These are phyloP conservation scores for Neobulgaria alba DNA, from an alignment of 2,329 filamentous ascomycete species.

Conservation along the genomic window DNA sequence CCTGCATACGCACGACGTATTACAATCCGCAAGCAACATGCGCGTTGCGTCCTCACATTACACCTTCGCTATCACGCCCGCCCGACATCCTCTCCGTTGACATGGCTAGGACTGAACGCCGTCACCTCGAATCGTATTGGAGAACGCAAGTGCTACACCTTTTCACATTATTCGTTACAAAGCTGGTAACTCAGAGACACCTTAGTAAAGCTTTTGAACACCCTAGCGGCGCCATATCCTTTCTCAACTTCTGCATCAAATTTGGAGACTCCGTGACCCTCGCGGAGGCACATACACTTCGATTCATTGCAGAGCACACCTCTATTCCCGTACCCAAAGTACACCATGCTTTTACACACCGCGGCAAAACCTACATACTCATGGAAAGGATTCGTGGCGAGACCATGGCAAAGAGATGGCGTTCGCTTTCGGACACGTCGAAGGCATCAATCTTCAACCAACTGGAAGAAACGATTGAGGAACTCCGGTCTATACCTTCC, in stretches of 20 bases:
- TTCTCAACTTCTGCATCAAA: constrained; percentile 22
- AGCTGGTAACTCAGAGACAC: neutral
- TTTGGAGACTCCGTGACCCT: constrained; percentile 23
- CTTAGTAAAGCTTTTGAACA: constrained; percentile 1
- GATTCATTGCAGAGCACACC: constrained; percentile 29
- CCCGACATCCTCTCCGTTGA: too few species aligned
- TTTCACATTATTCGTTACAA: too few species aligned
- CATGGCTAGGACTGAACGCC: too few species aligned
- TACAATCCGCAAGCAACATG: too few species aligned
- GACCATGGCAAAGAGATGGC: constrained; percentile 19
- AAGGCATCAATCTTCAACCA: constrained; percentile 28
- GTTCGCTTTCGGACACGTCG: constrained; percentile 20
- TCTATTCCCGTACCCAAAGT: constrained; percentile 32
- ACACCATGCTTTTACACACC: constrained; percentile 28
- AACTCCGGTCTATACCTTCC: constrained; percentile 2
- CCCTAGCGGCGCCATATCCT: neutral
- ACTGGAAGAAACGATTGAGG: constrained; percentile 19
- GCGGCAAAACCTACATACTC: constrained; percentile 28
- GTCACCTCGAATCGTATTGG: too few species aligned
- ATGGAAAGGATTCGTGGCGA: constrained; percentile 32
- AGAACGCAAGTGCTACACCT: too few species aligned
- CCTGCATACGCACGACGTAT: too few species aligned
- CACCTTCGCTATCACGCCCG: too few species aligned
- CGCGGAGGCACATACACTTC: constrained; percentile 29
- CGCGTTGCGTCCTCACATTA: too few species aligned